Evolutionary conservation across 1,284 basidiomycete genomes (phyloP), one percentile per base, ranked within the genome.

Genomic region (Cerrena zonata): DNA sequence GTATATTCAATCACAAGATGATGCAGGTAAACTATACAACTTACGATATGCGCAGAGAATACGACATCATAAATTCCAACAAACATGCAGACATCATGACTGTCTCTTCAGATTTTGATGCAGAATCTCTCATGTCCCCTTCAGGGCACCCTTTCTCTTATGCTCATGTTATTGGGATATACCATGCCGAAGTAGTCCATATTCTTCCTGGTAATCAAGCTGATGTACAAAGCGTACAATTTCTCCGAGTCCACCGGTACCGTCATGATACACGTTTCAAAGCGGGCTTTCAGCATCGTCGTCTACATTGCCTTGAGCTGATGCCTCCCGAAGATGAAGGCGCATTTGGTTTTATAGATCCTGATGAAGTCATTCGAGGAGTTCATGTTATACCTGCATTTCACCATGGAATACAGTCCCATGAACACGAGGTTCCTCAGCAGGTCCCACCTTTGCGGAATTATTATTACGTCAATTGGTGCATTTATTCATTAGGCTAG

Each of bases 301-400:
- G 56, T 10, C 58, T 65, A 19, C 61, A 53, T 45, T 50, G 45
- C 7, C 39, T 69, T 12, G 53, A 56, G 0, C 69, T 67, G 52
- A 12, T 63, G 3, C 47, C 45, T n/a, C 34, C 47, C 0, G 50
- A 53, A 3, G 52, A 58, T 5, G 44, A 56, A 18, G 47, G 39
- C 18, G 60, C 55, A 13, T 64, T 51, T 39, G 51, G 56, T 13
- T 59, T 62, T 23, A n/a, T 64, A 2, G 58, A 69, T 46, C 67
- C 63, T 1, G 39, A 37, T 0, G 54, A 61, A 26, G 53, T 69
- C 10, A 50, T 72, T 15, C 57, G 64, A 10, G 67, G 49, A 21
- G 41, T 50, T 4, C 69, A 71, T 44, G 45, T 72, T 4, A 64
- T 70, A 4, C 70, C 66, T 2, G 60, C 54, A 3, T 72, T 70